phyloP scores from a whole-genome alignment of 2,329 filamentous ascomycete genomes.

The Penicillium polonicum region DNA sequence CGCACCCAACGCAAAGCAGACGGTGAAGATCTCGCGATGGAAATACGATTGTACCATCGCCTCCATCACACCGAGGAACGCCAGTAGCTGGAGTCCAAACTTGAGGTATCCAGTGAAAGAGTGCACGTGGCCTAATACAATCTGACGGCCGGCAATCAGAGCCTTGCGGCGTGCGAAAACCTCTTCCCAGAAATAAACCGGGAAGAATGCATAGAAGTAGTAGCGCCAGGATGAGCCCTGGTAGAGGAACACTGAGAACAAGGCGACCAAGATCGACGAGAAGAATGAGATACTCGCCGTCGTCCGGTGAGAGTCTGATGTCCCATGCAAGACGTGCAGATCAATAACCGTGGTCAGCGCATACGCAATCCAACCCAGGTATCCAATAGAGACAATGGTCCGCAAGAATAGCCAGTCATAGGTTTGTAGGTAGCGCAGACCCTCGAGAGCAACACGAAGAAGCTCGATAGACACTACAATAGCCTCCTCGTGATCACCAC shows the following conservation, averaged over 20 bases:
- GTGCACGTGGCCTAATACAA: slow-evolving; percentile 68
- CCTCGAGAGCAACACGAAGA: slow-evolving; percentile 73
- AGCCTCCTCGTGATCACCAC: slow-evolving; percentile 68
- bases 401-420: slow-evolving; percentile 98
- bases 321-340: slow-evolving; percentile 76
- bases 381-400: slow-evolving; percentile 83
- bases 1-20: slow-evolving; percentile 71
- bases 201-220: slow-evolving; percentile 89
- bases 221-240: slow-evolving; percentile 81
- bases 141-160: slow-evolving; percentile 63
- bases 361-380: slow-evolving; percentile 93
- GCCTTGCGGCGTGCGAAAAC: slow-evolving; percentile 76
- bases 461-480: slow-evolving; percentile 76
- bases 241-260: slow-evolving; percentile 77
- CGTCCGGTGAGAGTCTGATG: slow-evolving; percentile 63
- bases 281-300: slow-evolving; percentile 63
- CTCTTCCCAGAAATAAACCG: slow-evolving; percentile 94
- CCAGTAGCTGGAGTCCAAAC: slow-evolving; percentile 61
- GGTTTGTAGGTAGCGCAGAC: slow-evolving; percentile 89
- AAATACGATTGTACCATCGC: slow-evolving; percentile 89
- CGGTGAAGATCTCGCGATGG: slow-evolving; percentile 79
- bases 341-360: slow-evolving; percentile 86
- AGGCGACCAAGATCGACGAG: slow-evolving; percentile 67
- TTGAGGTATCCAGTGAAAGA: slow-evolving; percentile 58
- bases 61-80: slow-evolving; percentile 74